These are phyloP conservation scores for Macadamia tetraphylla DNA, from an alignment of 164 flowering plant genomes.

Conservation along the genomic window DNA sequence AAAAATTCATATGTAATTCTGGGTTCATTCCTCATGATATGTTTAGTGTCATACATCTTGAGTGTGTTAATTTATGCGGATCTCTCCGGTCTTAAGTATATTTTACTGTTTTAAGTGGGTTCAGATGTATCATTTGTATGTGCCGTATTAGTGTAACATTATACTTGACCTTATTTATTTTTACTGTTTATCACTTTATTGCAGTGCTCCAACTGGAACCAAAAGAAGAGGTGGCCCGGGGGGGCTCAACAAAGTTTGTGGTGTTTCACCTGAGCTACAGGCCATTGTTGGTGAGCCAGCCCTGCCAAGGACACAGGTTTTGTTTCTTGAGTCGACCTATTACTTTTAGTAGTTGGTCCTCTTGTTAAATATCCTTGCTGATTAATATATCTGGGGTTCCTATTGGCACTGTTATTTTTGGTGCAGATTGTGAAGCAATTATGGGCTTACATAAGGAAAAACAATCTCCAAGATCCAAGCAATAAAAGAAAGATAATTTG, in stretches of 20 bases:
- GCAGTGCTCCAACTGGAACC: constrained; percentile 54
- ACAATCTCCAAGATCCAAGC: constrained; percentile 93
- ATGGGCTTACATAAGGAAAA: constrained; percentile 92
- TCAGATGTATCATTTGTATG: neutral
- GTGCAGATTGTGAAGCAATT: constrained; percentile 91
- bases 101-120: too few relatives aligned
- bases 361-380: neutral
- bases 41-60: too few relatives aligned
- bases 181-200: constrained; percentile 7
- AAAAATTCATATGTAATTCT: too few relatives aligned
- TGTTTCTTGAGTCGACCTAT: neutral
- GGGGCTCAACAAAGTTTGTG: constrained; percentile 86
- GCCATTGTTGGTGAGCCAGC: constrained; percentile 81
- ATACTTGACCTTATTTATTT: neutral
- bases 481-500: constrained; percentile 96
- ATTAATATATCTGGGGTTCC: neutral
- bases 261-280: constrained; percentile 89
- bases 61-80: too few relatives aligned
- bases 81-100: too few relatives aligned
- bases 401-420: neutral
- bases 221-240: constrained; percentile 97
- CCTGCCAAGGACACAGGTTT: constrained; percentile 88
- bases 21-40: too few relatives aligned
- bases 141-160: neutral
- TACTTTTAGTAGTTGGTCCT: neutral